phyloP scores from a whole-genome alignment of 2,329 filamentous ascomycete species.

The Colletotrichum cuscutae region DNA sequence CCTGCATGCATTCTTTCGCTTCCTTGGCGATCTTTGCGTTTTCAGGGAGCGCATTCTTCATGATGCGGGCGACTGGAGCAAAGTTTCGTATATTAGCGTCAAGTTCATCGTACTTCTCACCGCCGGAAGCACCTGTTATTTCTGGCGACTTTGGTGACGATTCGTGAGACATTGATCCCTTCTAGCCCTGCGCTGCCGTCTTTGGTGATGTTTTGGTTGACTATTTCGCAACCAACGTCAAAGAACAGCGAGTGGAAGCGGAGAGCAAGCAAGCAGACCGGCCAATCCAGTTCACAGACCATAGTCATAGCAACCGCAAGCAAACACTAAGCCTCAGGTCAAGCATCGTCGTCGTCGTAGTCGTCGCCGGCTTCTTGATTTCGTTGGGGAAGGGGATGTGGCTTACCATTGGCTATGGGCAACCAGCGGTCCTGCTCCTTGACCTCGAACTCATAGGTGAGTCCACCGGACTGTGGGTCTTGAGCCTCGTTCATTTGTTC shows the following conservation, averaged over 20 bases:
- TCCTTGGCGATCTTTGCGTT: constrained; percentile 99
- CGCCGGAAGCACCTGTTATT: constrained; percentile 58
- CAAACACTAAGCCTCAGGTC: constrained; percentile 58
- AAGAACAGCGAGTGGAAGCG: constrained; percentile 17
- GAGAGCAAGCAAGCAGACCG: background rate
- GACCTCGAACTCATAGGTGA: constrained; percentile 94
- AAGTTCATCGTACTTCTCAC: constrained; percentile 64
- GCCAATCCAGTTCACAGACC: background rate
- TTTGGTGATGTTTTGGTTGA: background rate
- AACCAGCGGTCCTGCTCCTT: constrained; percentile 99
- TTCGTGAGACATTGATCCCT: constrained; percentile 68
- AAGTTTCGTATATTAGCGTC: constrained; percentile 97
- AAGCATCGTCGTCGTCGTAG: constrained; percentile 42
- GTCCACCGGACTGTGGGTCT: constrained; percentile 79
- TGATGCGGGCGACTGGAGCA: constrained; percentile 96
- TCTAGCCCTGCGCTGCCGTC: background rate
- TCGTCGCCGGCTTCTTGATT: constrained; percentile 1
- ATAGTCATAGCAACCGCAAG: constrained; percentile 18
- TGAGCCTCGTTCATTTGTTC: constrained; percentile 92
- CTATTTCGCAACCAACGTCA: constrained; percentile 25
- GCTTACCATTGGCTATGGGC: constrained; percentile 99
- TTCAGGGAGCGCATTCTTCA: constrained; percentile 97
- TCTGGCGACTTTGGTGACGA: constrained; percentile 63
- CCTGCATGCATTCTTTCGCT: constrained; percentile 99
- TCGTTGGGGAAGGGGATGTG: constrained; percentile 42